Evolutionary conservation across 768 basidiomycete species (phyloP), one percentile per base, ranked within the genome.

Genomic region (Lepiota venenata): DNA sequence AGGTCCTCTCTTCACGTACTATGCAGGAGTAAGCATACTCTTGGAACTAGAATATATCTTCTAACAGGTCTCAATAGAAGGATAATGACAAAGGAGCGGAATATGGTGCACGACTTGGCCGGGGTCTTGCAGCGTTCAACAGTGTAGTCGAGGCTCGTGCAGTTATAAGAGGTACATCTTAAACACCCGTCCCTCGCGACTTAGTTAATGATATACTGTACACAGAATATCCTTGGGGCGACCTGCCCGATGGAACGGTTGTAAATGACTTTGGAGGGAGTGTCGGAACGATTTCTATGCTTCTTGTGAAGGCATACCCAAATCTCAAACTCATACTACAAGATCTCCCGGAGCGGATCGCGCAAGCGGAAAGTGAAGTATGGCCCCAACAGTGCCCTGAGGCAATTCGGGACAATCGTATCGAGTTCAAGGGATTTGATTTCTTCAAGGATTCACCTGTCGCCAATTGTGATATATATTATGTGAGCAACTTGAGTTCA

Each of bases 221-320:
- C 27, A 36, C 32, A 73, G 73, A 64, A 8, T 72, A 66, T 48
- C 71, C 71, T 3, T 75, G 74, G 74, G 59, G 51, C 32, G 41
- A 60, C 8, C 58, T 66, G 4, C 53, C 46, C 4, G 54, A 40
- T 39, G 67, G 65, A 12, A 59, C 69, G 11, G 59, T 64, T 5
- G 62, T 77, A 8, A 70, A 71, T 29, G 74, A 77, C 50, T 71
- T 76, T 7, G 75, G 72, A 4, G 72, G 72, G n/a, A 69, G 71
- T 7, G 63, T 70, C 41, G 76, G 75, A 0, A 61, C 66, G 42
- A 63, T 72, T 11, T 59, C 67, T 1, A 59, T 74, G 21, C 57
- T 63, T 15, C 59, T 76, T 9, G 59, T 65, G 3, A 68, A 71
- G 55, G 57, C 53, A 8, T 69, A 69, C 50, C 67, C 71, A 0